Base-by-base conservation (phyloP, 2,329 filamentous ascomycete species). In the Endoconidiophora polonica region DNA sequence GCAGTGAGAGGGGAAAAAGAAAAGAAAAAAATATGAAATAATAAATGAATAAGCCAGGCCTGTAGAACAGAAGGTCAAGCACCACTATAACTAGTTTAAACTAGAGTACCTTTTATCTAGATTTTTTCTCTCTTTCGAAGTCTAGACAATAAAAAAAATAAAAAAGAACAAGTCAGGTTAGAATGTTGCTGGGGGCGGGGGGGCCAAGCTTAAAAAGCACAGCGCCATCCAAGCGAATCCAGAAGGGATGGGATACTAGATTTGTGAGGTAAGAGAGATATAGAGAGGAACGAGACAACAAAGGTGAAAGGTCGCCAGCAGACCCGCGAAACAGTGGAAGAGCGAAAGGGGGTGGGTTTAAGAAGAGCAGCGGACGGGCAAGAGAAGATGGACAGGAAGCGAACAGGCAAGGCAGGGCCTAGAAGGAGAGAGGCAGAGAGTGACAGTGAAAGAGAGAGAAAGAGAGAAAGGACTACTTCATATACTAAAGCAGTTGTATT, bases 121-220 rank as follows among this genome's bases (percentile, higher is more conserved):
- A 5, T 29, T 29, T 7, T 29, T 10, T 29, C 2, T 29, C 26
- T 10, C 5, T 29, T 7, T 10, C 26, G 26, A 7, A 18, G 16
- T 29, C 26, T 29, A 29, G 10, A 29, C 26, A 29, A 29, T 29
- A 7, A 29, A 29, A 29, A 29, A 4, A 29, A 29, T 29, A 29
- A 29, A 29, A 29, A 6, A 29, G 3, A 29, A 6, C 26, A 29
- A 6, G 26, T 29, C 26, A 29, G 26, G 26, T 29, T 10, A 29
- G 26, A 10, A 7, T 4, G 26, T 29, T 29, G 26, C 26, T 29
- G 49, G 26, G 42, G 36, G 37, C 43, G 48, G 42, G 44, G 49
- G 44, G 45, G 40, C 14, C 44, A 52, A 52, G 46, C 50, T 48
- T 52, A 52, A 52, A 52, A 48, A 52, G 23, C 26, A 29, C 24